phyloP scores from a whole-genome alignment of 176 grass and related monocot genomes.

The Bromus sterilis region DNA sequence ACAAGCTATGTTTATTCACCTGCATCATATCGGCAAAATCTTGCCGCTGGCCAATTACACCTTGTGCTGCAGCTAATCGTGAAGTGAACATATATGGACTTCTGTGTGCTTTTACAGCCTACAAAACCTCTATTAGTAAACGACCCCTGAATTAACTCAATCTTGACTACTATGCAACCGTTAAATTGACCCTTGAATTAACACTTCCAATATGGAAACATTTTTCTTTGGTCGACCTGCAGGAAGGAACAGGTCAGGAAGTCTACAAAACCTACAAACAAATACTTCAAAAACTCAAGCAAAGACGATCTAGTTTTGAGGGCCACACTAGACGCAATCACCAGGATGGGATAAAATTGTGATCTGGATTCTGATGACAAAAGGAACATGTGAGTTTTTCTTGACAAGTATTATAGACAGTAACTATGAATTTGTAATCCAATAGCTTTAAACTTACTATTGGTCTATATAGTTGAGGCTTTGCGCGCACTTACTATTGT shows the following conservation, averaged over 20 bases:
- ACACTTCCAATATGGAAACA: too few relatives aligned
- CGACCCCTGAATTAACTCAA: too few relatives aligned
- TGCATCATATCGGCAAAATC: too few relatives aligned
- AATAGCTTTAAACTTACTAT: background rate
- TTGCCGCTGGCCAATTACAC: too few relatives aligned
- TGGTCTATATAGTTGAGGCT: too few relatives aligned
- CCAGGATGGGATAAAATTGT: background rate
- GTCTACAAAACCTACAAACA: slow-evolving; percentile 33
- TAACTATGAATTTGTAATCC: background rate
- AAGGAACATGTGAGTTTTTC: background rate
- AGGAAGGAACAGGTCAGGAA: slow-evolving; percentile 54
- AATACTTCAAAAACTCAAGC: slow-evolving; percentile 2
- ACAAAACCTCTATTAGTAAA: background rate
- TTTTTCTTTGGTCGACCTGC: background rate
- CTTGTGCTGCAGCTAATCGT: background rate
- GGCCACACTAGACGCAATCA: slow-evolving; percentile 29
- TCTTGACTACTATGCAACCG: background rate
- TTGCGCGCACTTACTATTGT: background rate
- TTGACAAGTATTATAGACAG: background rate
- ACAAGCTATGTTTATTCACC: background rate
- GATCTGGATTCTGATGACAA: too few relatives aligned
- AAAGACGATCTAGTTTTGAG: slow-evolving; percentile 48
- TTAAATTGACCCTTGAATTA: too few relatives aligned
- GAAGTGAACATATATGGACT: background rate
- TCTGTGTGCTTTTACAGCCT: background rate